Conservation (phyloP, 768 basidiomycete species). For the Bullera alba region DNA sequence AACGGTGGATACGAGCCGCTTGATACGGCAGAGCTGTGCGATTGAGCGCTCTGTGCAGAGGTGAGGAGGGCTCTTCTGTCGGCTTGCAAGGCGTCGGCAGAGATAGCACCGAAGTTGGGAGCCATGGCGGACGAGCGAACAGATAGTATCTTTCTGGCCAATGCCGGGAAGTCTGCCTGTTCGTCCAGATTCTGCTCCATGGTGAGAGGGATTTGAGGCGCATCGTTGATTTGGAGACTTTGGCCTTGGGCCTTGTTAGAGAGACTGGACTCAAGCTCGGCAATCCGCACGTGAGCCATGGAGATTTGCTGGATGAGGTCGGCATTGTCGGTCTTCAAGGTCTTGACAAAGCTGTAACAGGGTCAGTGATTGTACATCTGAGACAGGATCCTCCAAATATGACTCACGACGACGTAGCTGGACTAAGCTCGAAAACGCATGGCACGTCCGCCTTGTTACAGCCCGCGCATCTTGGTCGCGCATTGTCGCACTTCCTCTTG, state of each 20-base stretch:
- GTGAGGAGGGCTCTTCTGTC: background rate
- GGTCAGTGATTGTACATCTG: background rate
- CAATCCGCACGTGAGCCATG: constrained; percentile 21
- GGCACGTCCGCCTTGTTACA: constrained; percentile 29
- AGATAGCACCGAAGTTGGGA: background rate
- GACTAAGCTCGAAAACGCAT: constrained; percentile 29
- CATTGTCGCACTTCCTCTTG: constrained; percentile 36
- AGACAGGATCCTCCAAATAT: background rate
- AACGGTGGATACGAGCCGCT: constrained; percentile 8
- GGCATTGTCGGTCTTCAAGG: constrained; percentile 16
- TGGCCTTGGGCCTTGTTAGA: too few relatives aligned
- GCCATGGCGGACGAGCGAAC: constrained; percentile 7
- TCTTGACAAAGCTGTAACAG: constrained; percentile 14
- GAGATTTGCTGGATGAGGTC: constrained; percentile 17
- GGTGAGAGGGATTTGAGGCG: too few relatives aligned
- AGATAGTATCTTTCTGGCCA: constrained; percentile 19
- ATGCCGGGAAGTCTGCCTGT: constrained; percentile 10
- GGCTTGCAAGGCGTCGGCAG: background rate
- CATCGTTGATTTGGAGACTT: too few relatives aligned
- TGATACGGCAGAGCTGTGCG: background rate
- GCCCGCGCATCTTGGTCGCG: constrained; percentile 24
- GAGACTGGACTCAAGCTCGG: constrained; percentile 24
- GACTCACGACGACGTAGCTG: constrained; percentile 28
- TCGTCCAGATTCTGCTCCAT: too few relatives aligned
- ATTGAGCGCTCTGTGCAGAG: background rate